phyloP scores from a whole-genome alignment of 148 eudicot species.

The Vaccinium darrowii region DNA sequence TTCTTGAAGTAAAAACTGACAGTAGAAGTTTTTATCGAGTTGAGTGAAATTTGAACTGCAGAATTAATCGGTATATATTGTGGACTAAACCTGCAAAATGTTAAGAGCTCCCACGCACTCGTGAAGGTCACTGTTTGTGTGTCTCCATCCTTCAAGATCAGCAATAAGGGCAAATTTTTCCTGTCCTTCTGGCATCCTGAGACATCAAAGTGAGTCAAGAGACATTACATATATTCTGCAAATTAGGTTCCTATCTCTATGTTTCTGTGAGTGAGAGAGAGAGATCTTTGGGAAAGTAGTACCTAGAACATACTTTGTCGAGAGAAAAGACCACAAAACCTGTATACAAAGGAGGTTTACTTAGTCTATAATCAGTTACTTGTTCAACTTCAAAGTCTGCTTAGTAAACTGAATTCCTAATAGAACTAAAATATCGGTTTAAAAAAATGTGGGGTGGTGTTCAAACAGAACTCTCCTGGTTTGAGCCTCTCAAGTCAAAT shows the following conservation, averaged over 20 bases:
- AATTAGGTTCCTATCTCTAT: neutral
- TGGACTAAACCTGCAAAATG: conserved; percentile 62
- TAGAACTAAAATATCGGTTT: neutral
- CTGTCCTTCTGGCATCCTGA: conserved; percentile 69
- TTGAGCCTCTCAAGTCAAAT: too few relatives aligned
- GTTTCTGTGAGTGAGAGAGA: neutral
- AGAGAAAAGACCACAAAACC: conserved; percentile 65
- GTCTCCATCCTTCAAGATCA: conserved; percentile 81
- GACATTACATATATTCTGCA: neutral
- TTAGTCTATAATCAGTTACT: neutral
- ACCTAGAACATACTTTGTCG: conserved; percentile 76
- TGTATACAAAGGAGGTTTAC: conserved; percentile 27
- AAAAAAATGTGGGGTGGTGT: neutral
- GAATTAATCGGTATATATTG: neutral
- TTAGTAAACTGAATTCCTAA: neutral
- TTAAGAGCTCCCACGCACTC: conserved; percentile 64
- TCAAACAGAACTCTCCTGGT: too few relatives aligned
- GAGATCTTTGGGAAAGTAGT: neutral
- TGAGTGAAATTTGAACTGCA: neutral
- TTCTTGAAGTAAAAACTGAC: neutral
- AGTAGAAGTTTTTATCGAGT: neutral
- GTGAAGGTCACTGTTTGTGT: conserved; percentile 61
- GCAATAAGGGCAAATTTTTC: conserved; percentile 65
- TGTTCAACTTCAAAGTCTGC: neutral
- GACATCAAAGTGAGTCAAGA: neutral